Evolutionary conservation across 1,284 basidiomycete genomes (phyloP).

Genomic region (Hemileia vastatrix): DNA sequence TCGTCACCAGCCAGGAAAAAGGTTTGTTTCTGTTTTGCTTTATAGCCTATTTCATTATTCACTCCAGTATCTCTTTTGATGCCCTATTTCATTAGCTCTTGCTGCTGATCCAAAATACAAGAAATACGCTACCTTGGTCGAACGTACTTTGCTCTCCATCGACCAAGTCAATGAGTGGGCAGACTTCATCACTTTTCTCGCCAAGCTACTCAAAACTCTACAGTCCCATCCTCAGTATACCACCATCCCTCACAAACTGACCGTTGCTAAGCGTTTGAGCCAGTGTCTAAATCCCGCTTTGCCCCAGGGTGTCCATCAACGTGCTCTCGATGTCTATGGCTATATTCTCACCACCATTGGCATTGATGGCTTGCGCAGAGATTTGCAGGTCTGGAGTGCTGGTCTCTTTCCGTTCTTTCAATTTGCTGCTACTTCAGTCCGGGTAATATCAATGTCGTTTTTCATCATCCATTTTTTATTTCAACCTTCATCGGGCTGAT

Average conservation of each 20-base stretch:
- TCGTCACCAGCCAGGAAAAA: conserved; percentile 21
- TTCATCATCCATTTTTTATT: no score
- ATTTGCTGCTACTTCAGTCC: conserved; percentile 89
- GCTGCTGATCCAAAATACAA: conserved; percentile 77
- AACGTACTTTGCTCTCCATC: conserved; percentile 82
- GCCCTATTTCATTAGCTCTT: conserved; percentile 25
- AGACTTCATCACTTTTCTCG: conserved; percentile 96
- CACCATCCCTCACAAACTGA: conserved; percentile 87
- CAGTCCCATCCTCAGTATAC: conserved; percentile 85
- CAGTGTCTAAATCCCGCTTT: conserved; percentile 96
- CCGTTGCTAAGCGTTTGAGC: conserved; percentile 86
- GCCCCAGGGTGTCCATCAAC: conserved; percentile 90
- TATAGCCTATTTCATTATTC: neutral
- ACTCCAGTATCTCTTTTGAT: neutral
- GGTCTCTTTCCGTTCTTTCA: conserved; percentile 98
- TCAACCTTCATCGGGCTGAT: no score
- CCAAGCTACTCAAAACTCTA: conserved; percentile 88
- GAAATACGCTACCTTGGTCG: conserved; percentile 83
- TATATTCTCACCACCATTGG: conserved; percentile 84
- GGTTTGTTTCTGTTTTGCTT: conserved; percentile 2
- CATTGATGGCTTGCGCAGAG: conserved; percentile 74
- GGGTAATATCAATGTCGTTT: conserved; percentile 56
- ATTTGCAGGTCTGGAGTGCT: conserved; percentile 87
- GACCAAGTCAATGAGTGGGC: conserved; percentile 99
- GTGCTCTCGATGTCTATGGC: conserved; percentile 87